Evolutionary conservation across 345 rosid species (phyloP).

Genomic region (Balakata baccata): DNA sequence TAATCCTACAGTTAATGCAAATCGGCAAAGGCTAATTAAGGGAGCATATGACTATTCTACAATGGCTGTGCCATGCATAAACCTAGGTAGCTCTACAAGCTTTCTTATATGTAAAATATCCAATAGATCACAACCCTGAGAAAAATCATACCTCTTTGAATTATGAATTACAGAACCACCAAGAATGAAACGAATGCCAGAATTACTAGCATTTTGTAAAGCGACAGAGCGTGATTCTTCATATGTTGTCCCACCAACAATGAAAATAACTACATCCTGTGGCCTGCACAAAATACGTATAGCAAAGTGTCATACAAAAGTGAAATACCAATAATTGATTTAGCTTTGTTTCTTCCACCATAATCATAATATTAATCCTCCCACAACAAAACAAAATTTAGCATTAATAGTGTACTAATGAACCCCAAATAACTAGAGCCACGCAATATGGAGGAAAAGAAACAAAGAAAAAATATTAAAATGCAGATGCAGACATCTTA

Average conservation of each 20-base stretch:
- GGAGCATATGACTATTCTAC: neutral
- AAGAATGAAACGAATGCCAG: conserved; percentile 81
- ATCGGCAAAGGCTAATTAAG: neutral
- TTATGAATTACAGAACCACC: conserved; percentile 80
- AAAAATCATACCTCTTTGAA: conserved; percentile 64
- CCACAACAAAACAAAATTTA: neutral
- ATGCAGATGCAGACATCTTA: neutral
- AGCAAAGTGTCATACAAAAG: neutral
- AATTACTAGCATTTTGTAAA: conserved; percentile 66
- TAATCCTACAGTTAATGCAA: neutral
- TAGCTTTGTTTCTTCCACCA: no score
- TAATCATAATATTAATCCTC: neutral
- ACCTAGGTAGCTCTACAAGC: neutral
- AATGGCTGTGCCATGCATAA: neutral
- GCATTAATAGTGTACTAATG: neutral
- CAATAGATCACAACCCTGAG: neutral
- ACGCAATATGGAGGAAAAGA: neutral
- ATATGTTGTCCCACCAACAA: conserved; percentile 96
- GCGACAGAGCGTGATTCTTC: conserved; percentile 91
- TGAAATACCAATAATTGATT: neutral
- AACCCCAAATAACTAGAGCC: neutral
- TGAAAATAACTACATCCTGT: conserved; percentile 82
- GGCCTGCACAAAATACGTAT: conserved; percentile 47
- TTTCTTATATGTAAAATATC: neutral
- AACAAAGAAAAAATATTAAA: neutral